phyloP scores from a whole-genome alignment of 371 early-diverging fungal species.

The Rhizopus arrhizus region DNA sequence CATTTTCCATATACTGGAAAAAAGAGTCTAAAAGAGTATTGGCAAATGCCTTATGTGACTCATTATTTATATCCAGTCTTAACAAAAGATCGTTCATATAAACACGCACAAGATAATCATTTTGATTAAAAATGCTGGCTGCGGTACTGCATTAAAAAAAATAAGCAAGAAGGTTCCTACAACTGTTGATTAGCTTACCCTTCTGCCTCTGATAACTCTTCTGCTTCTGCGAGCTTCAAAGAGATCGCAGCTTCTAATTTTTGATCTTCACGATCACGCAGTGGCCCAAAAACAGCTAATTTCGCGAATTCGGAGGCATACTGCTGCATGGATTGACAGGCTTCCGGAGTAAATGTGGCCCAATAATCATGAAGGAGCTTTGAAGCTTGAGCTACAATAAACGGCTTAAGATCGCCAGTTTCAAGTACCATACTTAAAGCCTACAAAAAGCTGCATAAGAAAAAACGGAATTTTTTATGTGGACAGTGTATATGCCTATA shows the following conservation, averaged over 20 bases:
- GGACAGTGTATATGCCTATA: neutral
- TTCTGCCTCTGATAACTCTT: slow-evolving; percentile 34
- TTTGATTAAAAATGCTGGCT: slow-evolving; percentile 36
- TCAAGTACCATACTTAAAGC: slow-evolving; percentile 37
- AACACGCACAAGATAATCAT: slow-evolving; percentile 63
- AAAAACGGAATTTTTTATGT: neutral
- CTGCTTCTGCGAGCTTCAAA: slow-evolving; percentile 37
- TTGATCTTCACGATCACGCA: slow-evolving; percentile 58
- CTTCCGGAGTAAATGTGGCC: slow-evolving; percentile 31
- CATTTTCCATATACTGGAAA: slow-evolving; percentile 25
- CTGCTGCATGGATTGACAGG: slow-evolving; percentile 40
- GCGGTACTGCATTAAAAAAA: slow-evolving; percentile 32
- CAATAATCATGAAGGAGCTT: slow-evolving; percentile 39
- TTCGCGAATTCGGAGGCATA: slow-evolving; percentile 42
- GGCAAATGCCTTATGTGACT: slow-evolving; percentile 37
- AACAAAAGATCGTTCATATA: slow-evolving; percentile 54
- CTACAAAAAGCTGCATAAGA: slow-evolving; percentile 3
- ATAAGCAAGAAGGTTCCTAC: neutral
- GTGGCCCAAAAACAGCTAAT: slow-evolving; percentile 58
- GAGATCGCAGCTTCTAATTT: slow-evolving; percentile 57
- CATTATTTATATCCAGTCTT: slow-evolving; percentile 38
- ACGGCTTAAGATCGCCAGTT: slow-evolving; percentile 44
- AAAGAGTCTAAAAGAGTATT: slow-evolving; percentile 36
- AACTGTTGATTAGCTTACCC: slow-evolving; percentile 28
- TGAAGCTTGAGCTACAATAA: slow-evolving; percentile 36